These are phyloP conservation scores for Pascua guehoae DNA, from an alignment of 1,284 basidiomycete genomes.

Conservation along the genomic window DNA sequence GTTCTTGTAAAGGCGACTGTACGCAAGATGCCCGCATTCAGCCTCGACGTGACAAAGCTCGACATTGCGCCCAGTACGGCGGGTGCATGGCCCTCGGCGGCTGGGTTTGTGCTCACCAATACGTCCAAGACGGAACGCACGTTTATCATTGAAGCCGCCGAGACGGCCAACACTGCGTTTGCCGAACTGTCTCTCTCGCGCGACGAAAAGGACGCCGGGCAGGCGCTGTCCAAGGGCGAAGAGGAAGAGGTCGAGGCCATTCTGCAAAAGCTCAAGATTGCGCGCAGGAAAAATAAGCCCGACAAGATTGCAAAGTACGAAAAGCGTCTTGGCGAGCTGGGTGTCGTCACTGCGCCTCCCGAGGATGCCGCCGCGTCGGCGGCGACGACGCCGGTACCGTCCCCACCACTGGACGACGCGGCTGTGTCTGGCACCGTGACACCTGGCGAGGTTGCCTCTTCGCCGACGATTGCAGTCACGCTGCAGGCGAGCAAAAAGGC, in stretches of 20 bases:
- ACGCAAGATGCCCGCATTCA: slow-evolving; percentile 51
- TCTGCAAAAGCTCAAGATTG: slow-evolving; percentile 55
- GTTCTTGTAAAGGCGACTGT: slow-evolving; percentile 53
- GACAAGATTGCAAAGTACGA: slow-evolving; percentile 55
- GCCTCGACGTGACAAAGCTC: slow-evolving; percentile 43
- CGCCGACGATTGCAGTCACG: slow-evolving; percentile 19
- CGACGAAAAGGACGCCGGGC: slow-evolving; percentile 45
- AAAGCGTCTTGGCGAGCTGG: slow-evolving; percentile 49
- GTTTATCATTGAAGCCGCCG: slow-evolving; percentile 46
- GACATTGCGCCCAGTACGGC: slow-evolving; percentile 18
- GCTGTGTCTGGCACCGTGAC: slow-evolving; percentile 5
- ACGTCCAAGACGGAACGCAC: slow-evolving; percentile 50
- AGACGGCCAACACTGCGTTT: slow-evolving; percentile 10
- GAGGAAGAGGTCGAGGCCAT: slow-evolving; percentile 55
- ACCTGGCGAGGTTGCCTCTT: slow-evolving; percentile 5
- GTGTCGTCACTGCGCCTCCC: slow-evolving; percentile 32
- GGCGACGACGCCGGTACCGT: not conserved
- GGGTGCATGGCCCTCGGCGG: slow-evolving; percentile 24
- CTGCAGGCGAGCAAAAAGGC: slow-evolving; percentile 43
- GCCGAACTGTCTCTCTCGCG: slow-evolving; percentile 25
- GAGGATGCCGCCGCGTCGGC: slow-evolving; percentile 9
- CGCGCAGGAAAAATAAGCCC: slow-evolving; percentile 51
- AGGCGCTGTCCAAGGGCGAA: slow-evolving; percentile 49
- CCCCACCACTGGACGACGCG: not conserved
- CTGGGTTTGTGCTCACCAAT: slow-evolving; percentile 50